These are phyloP conservation scores for Metarhizium guizhouense DNA, from an alignment of 2,329 filamentous ascomycete genomes.

Conservation along the genomic window DNA sequence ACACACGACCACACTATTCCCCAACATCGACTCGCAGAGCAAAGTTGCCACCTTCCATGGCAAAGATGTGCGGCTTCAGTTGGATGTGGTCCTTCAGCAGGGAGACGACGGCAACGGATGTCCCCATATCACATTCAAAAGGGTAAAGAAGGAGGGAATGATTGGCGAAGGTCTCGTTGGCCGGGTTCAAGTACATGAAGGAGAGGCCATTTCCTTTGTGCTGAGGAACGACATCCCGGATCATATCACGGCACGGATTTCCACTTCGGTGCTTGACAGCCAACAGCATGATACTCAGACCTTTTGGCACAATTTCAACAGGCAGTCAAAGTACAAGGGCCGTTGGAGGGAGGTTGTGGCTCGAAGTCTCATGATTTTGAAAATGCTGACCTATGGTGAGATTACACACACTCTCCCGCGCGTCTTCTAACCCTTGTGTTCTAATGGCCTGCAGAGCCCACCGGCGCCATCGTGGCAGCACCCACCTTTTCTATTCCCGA, in stretches of 20 bases:
- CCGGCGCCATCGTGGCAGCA: constrained; percentile 66
- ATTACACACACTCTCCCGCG: background rate
- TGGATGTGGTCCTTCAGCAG: constrained; percentile 58
- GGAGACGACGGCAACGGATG: constrained; percentile 31
- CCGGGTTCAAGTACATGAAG: constrained; percentile 50
- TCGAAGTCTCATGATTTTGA: constrained; percentile 64
- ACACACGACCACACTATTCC: constrained; percentile 50
- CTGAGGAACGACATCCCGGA: constrained; percentile 52
- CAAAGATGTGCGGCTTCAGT: constrained; percentile 49
- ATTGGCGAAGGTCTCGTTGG: constrained; percentile 56
- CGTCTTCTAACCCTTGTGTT: too few species aligned
- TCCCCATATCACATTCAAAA: constrained; percentile 47
- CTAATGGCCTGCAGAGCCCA: constrained; percentile 46
- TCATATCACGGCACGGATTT: constrained; percentile 50
- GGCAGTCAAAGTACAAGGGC: constrained; percentile 60
- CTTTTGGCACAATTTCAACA: constrained; percentile 69
- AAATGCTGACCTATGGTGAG: constrained; percentile 58
- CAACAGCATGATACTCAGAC: constrained; percentile 61
- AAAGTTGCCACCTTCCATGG: constrained; percentile 57
- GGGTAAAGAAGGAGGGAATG: constrained; percentile 41
- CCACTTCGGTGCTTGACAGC: constrained; percentile 45
- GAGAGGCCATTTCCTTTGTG: constrained; percentile 61
- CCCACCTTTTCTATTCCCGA: constrained; percentile 73
- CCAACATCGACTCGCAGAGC: constrained; percentile 34
- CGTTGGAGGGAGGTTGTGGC: constrained; percentile 64